Base-by-base conservation (phyloP, 2,329 filamentous ascomycete genomes). In the Cadophora sp. region DNA sequence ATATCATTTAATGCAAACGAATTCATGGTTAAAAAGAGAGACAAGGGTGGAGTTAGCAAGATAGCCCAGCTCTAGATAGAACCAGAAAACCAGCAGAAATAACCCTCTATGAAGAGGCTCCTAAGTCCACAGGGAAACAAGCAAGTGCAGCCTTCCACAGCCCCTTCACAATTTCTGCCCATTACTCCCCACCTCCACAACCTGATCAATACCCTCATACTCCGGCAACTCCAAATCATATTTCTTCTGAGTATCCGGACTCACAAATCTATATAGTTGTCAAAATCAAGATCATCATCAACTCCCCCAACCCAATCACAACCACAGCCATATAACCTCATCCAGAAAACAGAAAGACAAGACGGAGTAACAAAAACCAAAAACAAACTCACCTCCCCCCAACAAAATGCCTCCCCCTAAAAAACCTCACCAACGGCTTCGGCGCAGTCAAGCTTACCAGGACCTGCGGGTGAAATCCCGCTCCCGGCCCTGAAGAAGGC, bases 361-460 rank as follows among this genome's bases (percentile, higher is more conserved):
- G 36, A 39, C 5, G 2, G 11, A 39, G 11, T 7, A 9, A 39
- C 0, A 2, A 39, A 39, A 39, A 39, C 36, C 1, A n/a, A n/a
- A 33, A 33, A 33, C 30, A 4, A 33, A 70, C 70, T 63, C 81
- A 91, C 86, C 93, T 84, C 64, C 96, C 96, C 8, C 96, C 96
- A 64, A 99, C 80, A 76, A 98, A 99, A 82, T 99, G 96, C 56
- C 92, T 87, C 0, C 95, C 96, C 70, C 83, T 88, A 79, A 97
- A 99, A 78, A 89, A 88, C 78, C 90, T 91, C 7, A 93, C 91
- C 68, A 97, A 82, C 7, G 95, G 95, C 81, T 99, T 99, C 3
- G 96, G 94, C 11, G 96, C 96, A 58, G 95, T 97, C 76, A 99
- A 82, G 77, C 93, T 97, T 72, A 99, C 89, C 66, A 99, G 82